phyloP scores from a whole-genome alignment of 768 basidiomycete species.

The Hirschioporus abietinus region DNA sequence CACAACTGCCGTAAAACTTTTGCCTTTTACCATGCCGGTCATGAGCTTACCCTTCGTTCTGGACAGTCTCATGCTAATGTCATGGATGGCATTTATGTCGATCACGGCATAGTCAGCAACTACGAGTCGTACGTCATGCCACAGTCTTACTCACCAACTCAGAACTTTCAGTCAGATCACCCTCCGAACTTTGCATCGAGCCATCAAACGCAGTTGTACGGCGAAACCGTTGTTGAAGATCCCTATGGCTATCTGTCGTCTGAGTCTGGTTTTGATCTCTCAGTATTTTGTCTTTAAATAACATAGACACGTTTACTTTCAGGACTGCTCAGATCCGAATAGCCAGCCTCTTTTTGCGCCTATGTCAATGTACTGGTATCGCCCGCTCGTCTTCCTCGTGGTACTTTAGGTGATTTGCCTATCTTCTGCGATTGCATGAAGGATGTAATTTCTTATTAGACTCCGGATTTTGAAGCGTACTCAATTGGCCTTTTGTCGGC shows the following conservation, averaged over 20 bases:
- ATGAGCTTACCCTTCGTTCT: neutral
- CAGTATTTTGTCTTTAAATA: neutral
- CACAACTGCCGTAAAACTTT: neutral
- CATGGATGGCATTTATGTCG: neutral
- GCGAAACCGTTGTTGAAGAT: neutral
- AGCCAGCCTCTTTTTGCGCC: neutral
- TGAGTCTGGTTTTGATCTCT: neutral
- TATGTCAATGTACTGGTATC: neutral
- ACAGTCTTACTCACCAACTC: neutral
- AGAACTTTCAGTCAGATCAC: neutral
- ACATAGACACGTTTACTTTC: neutral
- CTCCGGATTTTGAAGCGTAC: neutral
- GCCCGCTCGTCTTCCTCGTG: neutral
- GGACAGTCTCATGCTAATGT: neutral
- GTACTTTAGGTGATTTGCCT: neutral
- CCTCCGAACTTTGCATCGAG: neutral
- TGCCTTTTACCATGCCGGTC: neutral
- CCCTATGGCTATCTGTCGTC: neutral
- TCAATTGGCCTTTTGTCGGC: neutral
- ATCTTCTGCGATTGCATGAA: neutral
- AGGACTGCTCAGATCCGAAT: neutral
- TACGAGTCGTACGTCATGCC: neutral
- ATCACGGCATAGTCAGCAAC: neutral
- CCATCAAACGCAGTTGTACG: neutral
- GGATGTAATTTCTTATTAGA: neutral